phyloP scores from a whole-genome alignment of 306 rosid species.

The Geum urbanum region DNA sequence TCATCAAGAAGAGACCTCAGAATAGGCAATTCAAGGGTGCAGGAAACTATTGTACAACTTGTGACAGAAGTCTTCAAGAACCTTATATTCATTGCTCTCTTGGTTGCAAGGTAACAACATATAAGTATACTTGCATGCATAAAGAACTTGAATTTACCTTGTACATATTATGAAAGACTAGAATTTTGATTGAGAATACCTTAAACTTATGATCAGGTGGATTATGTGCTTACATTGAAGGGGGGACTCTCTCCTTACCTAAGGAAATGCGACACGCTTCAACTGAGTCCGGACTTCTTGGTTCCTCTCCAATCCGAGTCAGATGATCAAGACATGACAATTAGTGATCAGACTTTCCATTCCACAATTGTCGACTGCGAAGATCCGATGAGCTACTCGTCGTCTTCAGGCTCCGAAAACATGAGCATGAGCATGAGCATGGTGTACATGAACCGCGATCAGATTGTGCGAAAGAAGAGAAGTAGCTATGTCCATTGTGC shows the following conservation, averaged over 20 bases:
- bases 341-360: slow-evolving; percentile 44
- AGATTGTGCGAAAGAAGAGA: slow-evolving; percentile 73
- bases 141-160: background rate
- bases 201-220: slow-evolving; percentile 46
- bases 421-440: slow-evolving; percentile 38
- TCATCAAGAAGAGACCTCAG: slow-evolving; percentile 94
- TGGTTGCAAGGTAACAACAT: slow-evolving; percentile 77
- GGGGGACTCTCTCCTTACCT: slow-evolving; percentile 68
- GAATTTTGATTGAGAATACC: background rate
- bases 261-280: slow-evolving; percentile 59
- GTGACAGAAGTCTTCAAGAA: slow-evolving; percentile 94
- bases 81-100: slow-evolving; percentile 94
- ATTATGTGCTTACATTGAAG: slow-evolving; percentile 65
- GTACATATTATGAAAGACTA: background rate
- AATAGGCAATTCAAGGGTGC: slow-evolving; percentile 97
- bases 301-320: slow-evolving; percentile 45
- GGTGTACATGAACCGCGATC: slow-evolving; percentile 32
- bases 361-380: slow-evolving; percentile 74
- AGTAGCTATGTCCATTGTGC: slow-evolving; percentile 46
- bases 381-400: slow-evolving; percentile 60
- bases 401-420: slow-evolving; percentile 70
- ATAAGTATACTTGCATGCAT: background rate
- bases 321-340: slow-evolving; percentile 73
- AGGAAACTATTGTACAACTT: slow-evolving; percentile 89
- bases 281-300: slow-evolving; percentile 70